phyloP scores from a whole-genome alignment of 2,329 filamentous ascomycete genomes.

The Eurotiales sp. region DNA sequence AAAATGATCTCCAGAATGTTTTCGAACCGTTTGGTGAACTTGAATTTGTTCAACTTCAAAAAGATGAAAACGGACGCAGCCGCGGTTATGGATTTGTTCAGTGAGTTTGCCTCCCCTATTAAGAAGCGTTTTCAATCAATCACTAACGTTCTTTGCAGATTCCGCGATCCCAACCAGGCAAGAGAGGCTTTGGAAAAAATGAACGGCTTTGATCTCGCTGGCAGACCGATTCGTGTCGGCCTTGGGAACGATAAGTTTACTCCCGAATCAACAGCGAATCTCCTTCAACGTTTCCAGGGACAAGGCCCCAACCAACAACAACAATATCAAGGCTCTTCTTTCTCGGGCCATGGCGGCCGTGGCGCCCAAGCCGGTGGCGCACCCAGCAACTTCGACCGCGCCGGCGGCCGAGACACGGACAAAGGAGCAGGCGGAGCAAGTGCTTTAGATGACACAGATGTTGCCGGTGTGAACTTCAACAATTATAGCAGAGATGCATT shows the following conservation, averaged over 20 bases:
- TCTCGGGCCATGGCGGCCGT: constrained; percentile 85
- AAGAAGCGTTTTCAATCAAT: too few species aligned
- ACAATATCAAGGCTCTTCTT: constrained; percentile 82
- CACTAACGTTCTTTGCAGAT: constrained; percentile 54
- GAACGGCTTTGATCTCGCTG: constrained; percentile 98
- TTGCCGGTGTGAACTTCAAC: constrained; percentile 98
- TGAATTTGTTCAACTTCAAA: constrained; percentile 95
- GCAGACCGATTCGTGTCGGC: constrained; percentile 94
- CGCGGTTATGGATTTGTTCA: constrained; percentile 98
- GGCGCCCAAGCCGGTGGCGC: constrained; percentile 73
- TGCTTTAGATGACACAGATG: constrained; percentile 94
- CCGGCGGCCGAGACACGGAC: constrained; percentile 81
- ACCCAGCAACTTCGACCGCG: constrained; percentile 77
- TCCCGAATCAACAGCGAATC: constrained; percentile 88
- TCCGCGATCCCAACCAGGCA: constrained; percentile 83
- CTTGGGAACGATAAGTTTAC: constrained; percentile 99
- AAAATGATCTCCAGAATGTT: constrained; percentile 90
- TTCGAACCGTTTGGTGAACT: constrained; percentile 98
- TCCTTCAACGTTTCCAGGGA: constrained; percentile 86
- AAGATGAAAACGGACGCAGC: constrained; percentile 85
- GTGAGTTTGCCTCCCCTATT: constrained; percentile 59
- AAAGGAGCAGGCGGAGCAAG: constrained; percentile 85
- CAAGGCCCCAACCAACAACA: constrained; percentile 57
- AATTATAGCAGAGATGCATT: constrained; percentile 98
- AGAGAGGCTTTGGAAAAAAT: constrained; percentile 96